phyloP scores from a whole-genome alignment of 805 yeast genomes.

The Yarrowia sp. region DNA sequence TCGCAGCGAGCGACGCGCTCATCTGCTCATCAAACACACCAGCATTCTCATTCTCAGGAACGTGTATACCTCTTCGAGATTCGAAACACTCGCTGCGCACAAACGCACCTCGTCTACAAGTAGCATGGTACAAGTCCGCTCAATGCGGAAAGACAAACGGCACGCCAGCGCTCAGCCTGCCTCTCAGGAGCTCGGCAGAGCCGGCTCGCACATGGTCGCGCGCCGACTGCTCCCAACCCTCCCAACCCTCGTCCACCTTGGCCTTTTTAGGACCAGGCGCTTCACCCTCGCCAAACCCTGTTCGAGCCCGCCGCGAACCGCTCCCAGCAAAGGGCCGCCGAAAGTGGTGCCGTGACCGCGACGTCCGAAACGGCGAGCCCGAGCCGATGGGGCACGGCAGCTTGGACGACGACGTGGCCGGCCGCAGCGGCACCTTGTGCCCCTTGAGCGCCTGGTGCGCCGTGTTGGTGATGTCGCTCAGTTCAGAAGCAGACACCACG shows the following conservation, averaged over 20 bases:
- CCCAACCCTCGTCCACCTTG: background rate
- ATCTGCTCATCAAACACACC: too few relatives aligned
- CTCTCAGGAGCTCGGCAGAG: background rate
- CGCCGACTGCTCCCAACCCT: too few relatives aligned
- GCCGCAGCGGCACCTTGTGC: too few relatives aligned
- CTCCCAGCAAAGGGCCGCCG: background rate
- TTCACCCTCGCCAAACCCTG: background rate
- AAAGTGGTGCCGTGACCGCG: slow-evolving; percentile 8
- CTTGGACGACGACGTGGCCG: background rate
- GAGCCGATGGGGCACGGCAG: slow-evolving; percentile 7
- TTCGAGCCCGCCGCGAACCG: background rate
- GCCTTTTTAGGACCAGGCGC: background rate
- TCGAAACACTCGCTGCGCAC: too few relatives aligned
- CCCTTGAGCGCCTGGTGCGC: background rate
- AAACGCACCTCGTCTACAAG: too few relatives aligned
- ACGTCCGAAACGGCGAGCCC: slow-evolving; percentile 1
- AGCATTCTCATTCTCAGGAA: too few relatives aligned
- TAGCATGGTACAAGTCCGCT: too few relatives aligned
- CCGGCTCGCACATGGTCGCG: background rate
- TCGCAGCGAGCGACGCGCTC: too few relatives aligned
- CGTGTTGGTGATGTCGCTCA: background rate
- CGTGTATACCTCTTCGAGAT: too few relatives aligned
- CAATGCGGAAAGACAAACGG: slow-evolving; percentile 6
- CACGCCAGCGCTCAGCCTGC: background rate
- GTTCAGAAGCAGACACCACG: slow-evolving; percentile 11